A percentile compares a stretch with the other conserved stretches of the same genome.
These are phyloP conservation scores for Sclerotinia subarctica DNA, from an alignment of 2,329 filamentous ascomycete species.

Conservation along the genomic window DNA sequence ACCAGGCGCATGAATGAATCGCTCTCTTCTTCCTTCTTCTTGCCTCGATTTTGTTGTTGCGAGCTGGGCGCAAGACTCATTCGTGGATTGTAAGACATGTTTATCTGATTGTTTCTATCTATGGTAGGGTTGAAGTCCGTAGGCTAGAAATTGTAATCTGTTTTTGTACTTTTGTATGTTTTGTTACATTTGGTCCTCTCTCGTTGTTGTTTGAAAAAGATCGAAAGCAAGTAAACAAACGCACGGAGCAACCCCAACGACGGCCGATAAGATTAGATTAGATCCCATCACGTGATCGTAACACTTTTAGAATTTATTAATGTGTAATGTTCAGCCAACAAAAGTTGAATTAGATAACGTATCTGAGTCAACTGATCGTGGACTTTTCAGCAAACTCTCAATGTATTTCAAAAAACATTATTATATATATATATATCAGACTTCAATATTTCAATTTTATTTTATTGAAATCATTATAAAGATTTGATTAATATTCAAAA, in stretches of 20 bases:
- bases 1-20: conserved; percentile 57
- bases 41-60: conserved; percentile 47
- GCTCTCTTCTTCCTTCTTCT: conserved; percentile 55
- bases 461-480: too few species aligned
- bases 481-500: too few species aligned
- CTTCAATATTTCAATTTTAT: too few species aligned
- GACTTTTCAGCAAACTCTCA: not conserved
- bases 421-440: too few species aligned
- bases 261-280: conserved; percentile 16
- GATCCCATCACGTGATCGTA: not conserved
- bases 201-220: conserved; percentile 13
- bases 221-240: conserved; percentile 21
- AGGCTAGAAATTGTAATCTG: not conserved
- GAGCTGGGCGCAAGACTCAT: conserved; percentile 50
- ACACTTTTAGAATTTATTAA: not conserved
- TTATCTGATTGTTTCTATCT: not conserved
- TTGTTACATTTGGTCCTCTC: not conserved
- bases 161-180: not conserved
- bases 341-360: too few species aligned
- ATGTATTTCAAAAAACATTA: too few species aligned
- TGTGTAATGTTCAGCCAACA: not conserved
- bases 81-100: conserved; percentile 50
- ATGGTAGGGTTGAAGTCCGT: not conserved
- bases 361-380: not conserved
- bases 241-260: conserved; percentile 8